These are phyloP conservation scores for Penicillium alfredii DNA, from an alignment of 495 filamentous ascomycete species.

Conservation along the genomic window DNA sequence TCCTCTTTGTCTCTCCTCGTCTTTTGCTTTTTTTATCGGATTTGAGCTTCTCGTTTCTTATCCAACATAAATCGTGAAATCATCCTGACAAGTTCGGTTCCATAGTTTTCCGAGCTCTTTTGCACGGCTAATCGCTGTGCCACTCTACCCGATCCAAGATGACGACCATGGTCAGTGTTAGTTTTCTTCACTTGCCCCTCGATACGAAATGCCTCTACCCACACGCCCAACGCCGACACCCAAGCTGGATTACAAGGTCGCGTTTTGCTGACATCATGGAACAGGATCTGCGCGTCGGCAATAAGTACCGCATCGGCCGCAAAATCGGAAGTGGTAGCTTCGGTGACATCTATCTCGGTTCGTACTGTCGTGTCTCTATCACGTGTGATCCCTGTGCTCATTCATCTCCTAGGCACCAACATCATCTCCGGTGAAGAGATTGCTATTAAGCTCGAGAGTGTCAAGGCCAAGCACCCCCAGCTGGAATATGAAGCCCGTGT, in stretches of 20 bases:
- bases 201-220: neutral
- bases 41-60: conserved; percentile 6
- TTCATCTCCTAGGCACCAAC: conserved; percentile 66
- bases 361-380: conserved; percentile 14
- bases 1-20: conserved; percentile 7
- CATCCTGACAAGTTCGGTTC: neutral
- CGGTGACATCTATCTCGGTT: conserved; percentile 97
- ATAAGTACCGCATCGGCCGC: conserved; percentile 99
- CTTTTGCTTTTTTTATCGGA: conserved; percentile 8
- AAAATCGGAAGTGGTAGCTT: conserved; percentile 99
- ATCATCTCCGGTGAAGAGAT: conserved; percentile 99
- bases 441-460: conserved; percentile 98
- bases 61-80: neutral
- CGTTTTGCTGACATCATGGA: conserved; percentile 14
- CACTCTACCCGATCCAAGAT: conserved; percentile 31
- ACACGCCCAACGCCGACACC: neutral
- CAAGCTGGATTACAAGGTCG: neutral
- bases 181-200: conserved; percentile 5
- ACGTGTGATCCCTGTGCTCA: conserved; percentile 1
- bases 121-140: conserved; percentile 38
- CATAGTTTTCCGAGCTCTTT: conserved; percentile 6
- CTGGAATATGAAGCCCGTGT: conserved; percentile 99
- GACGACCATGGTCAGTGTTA: conserved; percentile 45
- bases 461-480: conserved; percentile 99
- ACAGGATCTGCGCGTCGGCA: conserved; percentile 97